Evolutionary conservation across 2,329 filamentous ascomycete species (phyloP).

Genomic region (Stagonosporopsis tanaceti): DNA sequence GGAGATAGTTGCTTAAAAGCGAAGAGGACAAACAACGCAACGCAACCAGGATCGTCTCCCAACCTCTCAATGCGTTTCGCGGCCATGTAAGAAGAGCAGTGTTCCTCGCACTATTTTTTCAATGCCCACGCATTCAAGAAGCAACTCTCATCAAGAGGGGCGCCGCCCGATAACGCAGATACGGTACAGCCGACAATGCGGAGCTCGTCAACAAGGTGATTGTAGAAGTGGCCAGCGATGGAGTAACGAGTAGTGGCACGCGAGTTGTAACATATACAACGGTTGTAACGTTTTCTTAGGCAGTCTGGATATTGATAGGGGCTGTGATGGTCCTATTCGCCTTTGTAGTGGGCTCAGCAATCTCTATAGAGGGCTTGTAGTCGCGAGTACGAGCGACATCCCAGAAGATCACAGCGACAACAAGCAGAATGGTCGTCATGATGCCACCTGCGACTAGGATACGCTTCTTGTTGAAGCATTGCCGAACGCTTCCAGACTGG

Average conservation of each 20-base stretch:
- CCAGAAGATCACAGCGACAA: not conserved
- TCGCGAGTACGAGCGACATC: not conserved
- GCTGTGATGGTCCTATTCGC: too few relatives aligned
- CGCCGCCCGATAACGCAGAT: not conserved
- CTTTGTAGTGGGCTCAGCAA: too few relatives aligned
- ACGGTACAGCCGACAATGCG: too few relatives aligned
- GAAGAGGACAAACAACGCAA: not conserved
- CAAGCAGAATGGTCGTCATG: too few relatives aligned
- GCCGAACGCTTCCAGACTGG: too few relatives aligned
- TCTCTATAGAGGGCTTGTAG: not conserved
- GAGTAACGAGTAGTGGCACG: not conserved
- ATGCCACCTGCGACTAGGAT: too few relatives aligned
- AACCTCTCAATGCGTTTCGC: not conserved
- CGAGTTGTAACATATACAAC: not conserved
- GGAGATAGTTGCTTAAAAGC: not conserved
- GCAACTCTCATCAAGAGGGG: not conserved
- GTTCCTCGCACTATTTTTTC: not conserved
- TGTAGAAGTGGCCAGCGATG: not conserved
- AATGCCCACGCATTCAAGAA: not conserved
- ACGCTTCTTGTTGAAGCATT: too few relatives aligned
- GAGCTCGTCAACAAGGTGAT: not conserved
- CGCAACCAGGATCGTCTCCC: conserved; percentile 4
- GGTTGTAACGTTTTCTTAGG: not conserved
- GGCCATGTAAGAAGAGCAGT: not conserved
- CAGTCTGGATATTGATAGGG: not conserved